Base-by-base conservation (phyloP, 2,329 filamentous ascomycete genomes). In the Colletotrichum lindemuthianum region DNA sequence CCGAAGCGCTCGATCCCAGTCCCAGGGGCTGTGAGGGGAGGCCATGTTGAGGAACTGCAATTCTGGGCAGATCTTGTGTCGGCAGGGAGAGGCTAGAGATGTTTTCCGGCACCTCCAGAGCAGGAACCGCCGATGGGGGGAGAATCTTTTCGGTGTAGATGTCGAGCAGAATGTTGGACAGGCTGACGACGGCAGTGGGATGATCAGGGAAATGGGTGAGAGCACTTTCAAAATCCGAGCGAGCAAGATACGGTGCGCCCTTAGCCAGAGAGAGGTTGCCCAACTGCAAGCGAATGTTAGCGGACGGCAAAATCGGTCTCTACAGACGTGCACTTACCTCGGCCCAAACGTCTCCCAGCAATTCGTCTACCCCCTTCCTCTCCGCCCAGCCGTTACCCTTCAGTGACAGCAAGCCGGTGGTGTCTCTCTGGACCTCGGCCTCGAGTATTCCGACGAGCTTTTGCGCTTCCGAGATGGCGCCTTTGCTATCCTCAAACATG, bases 101-200 rank as follows among this genome's bases (percentile, higher is more conserved):
- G 39, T 74, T 72, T 51, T 76, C 74, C 12, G 72, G 70, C 54
- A 76, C 66, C 36, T 73, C 68, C 9, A 87, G 76, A 1, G 77
- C 73, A 2, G 84, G 82, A 4, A 87, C 79, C 67, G 88, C 76
- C 56, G 86, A 78, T 63, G 81, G 81, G 4, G 88, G 88, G 44
- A 90, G 83, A 16, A 92, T 78, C 51, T 87, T 84, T 75, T 92
- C 84, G 69, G 82, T 88, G 78, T 95, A 97, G 16, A 96, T 88
- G 72, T 97, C 93, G 52, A 98, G 84, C 7, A 99, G 84, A 41
- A 98, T 89, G 70, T 92, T 91, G 15, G 92, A 92, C 24, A 99
- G 80, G 1, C 91, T 92, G 40, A 97, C 88, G 32, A 91, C 96
- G 37, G 92, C 93, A 12, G 84, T 83, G 0, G 92, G 84, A 70